Conservation (phyloP, 371 early-diverging fungal species). For the Polyrhizophydium stewartii region DNA sequence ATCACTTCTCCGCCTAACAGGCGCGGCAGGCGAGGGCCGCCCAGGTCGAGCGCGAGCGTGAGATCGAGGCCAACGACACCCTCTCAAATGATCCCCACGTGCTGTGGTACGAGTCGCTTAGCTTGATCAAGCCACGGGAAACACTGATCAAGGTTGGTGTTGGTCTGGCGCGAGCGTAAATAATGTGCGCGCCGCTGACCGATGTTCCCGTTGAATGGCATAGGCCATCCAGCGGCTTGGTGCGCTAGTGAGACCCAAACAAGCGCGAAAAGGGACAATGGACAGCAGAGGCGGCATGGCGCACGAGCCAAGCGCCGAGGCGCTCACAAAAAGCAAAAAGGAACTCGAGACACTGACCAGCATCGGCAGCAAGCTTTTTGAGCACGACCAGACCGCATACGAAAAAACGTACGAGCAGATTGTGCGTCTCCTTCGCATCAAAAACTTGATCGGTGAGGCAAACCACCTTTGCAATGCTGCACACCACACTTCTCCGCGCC, state of each 20-base stretch:
- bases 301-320: no score
- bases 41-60: constrained; percentile 33
- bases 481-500: not conserved
- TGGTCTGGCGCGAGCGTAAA: not conserved
- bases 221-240: constrained; percentile 23
- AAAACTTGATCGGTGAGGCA: constrained; percentile 45
- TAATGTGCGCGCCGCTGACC: no score
- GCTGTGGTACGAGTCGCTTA: constrained; percentile 59
- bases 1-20: not conserved
- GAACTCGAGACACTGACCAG: not conserved
- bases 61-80: constrained; percentile 45
- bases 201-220: not conserved
- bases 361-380: not conserved
- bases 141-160: constrained; percentile 44
- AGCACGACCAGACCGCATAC: constrained; percentile 27
- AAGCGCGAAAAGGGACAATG: not conserved
- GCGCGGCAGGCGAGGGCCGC: constrained; percentile 59
- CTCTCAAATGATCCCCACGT: constrained; percentile 39
- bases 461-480: not conserved
- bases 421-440: constrained; percentile 61
- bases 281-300: no score
- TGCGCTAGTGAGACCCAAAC: not conserved
- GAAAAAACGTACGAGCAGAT: constrained; percentile 74
- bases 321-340: not conserved
- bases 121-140: constrained; percentile 67